Percentiles rank a stretch among this genome's conserved stretches.
Evolutionary conservation across 805 yeast species (phyloP).

Genomic region (Wickerhamomyces pijperi): DNA sequence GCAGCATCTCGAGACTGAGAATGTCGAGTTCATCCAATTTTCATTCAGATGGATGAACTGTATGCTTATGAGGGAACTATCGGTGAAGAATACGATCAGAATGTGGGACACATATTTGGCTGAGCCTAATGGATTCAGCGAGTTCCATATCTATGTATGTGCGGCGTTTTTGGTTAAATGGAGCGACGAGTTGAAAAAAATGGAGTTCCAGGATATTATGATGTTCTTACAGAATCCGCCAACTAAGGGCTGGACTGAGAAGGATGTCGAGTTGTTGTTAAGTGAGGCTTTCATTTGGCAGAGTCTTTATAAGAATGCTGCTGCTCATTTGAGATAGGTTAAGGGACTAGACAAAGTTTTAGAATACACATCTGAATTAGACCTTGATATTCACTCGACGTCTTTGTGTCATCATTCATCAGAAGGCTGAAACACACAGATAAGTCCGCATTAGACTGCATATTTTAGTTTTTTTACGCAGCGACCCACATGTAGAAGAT

Average conservation of each 20-base stretch:
- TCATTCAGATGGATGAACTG: conserved; percentile 99
- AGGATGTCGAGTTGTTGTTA: conserved; percentile 80
- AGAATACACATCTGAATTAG: no score
- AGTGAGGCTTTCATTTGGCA: conserved; percentile 98
- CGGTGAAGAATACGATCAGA: conserved; percentile 65
- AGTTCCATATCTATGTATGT: conserved; percentile 93
- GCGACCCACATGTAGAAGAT: no score
- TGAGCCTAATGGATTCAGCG: conserved; percentile 71
- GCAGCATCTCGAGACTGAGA: conserved; percentile 66
- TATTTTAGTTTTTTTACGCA: no score
- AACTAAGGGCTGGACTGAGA: conserved; percentile 74
- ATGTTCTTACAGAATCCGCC: conserved; percentile 88
- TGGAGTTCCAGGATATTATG: conserved; percentile 93
- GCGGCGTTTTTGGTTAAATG: conserved; percentile 92
- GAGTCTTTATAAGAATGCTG: conserved; percentile 77
- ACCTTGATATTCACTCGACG: no score
- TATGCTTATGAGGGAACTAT: conserved; percentile 85
- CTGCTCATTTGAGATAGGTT: conserved; percentile 74
- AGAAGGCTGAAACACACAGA: no score
- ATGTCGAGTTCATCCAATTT: conserved; percentile 90
- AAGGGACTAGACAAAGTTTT: no score
- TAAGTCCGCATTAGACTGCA: no score
- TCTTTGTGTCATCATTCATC: no score
- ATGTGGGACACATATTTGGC: conserved; percentile 97
- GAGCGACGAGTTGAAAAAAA: conserved; percentile 61